Base-by-base conservation (phyloP, 352 stramenopile genomes). In the Phytophthora europaea region DNA sequence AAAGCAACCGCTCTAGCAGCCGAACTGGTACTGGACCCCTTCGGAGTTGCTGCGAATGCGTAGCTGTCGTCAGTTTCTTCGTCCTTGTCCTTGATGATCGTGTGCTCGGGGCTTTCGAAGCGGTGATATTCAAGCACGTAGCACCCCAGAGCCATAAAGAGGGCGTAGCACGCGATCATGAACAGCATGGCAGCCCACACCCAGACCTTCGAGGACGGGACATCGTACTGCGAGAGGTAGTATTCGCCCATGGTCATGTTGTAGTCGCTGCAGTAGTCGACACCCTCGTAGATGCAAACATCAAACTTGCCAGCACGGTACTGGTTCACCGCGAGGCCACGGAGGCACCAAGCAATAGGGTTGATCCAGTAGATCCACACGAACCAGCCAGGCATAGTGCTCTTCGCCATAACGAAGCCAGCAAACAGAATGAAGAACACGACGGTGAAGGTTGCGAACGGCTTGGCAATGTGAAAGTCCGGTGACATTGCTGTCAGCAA, bases 361-460 rank as follows among this genome's bases (percentile, higher is more conserved):
- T 88, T 73, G 23, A 91, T 76, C 70, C 76, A 90, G 67, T 87
- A 90, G 51, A 91, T 64, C 84, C 84, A 92, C 9, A 76, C 70
- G 5, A 77, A 28, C 62, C 75, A 84, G 36, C 66, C 66, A 2
- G 83, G 85, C 33, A 92, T 82, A 31, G 68, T 51, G 68, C 79
- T 70, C 58, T 85, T 82, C 2, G 79, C 51, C 33, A 89, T 58
- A 59, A 90, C 76, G 60, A 90, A 91, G 26, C 84, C 84, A 1
- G 69, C 70, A 52, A 90, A 91, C 20, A 91, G 59, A 7, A 89
- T 52, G 48, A 75, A 83, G 33, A 88, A 57, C 20, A 77, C 31
- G 38, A 89, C 65, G 2, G 69, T 80, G 45, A 89, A 22, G 59
- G 80, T 76, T 4, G 75, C 50, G 43, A 89, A 55, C 13, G 81